Percentiles rank a stretch among this genome's conserved stretches.
These are phyloP conservation scores for Penicillium frequentans DNA, from an alignment of 2,329 filamentous ascomycete genomes.

Conservation along the genomic window DNA sequence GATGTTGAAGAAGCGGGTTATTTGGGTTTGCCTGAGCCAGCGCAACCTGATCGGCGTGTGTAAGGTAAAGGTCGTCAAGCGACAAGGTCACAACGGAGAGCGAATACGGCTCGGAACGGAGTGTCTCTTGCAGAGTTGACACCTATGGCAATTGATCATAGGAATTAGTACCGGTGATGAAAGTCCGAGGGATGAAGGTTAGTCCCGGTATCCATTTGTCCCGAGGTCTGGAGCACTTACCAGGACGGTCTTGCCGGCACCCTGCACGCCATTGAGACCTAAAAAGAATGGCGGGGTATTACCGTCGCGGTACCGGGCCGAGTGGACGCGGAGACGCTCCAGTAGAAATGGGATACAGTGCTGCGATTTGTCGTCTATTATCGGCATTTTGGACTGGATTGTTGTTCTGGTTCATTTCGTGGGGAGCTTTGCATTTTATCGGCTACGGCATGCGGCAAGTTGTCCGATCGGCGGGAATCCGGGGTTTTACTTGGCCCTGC, in stretches of 20 bases:
- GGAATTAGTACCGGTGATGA: not conserved
- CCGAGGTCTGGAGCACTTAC: constrained; percentile 44
- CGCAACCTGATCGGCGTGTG: constrained; percentile 65
- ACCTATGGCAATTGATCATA: constrained; percentile 43
- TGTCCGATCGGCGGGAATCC: constrained; percentile 21
- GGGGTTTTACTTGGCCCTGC: constrained; percentile 15
- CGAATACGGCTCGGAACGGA: constrained; percentile 58
- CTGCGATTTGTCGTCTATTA: constrained; percentile 75
- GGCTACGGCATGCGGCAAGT: constrained; percentile 14
- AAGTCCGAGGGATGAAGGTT: not conserved
- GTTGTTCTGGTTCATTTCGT: not conserved
- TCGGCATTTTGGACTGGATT: constrained; percentile 46
- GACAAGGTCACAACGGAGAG: constrained; percentile 71
- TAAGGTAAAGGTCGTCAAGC: constrained; percentile 87
- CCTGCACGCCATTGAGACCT: constrained; percentile 88
- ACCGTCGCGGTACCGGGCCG: constrained; percentile 40
- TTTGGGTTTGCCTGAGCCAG: constrained; percentile 65
- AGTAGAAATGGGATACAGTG: constrained; percentile 78
- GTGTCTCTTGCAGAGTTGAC: constrained; percentile 60
- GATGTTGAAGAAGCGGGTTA: constrained; percentile 76
- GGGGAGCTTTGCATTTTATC: constrained; percentile 7
- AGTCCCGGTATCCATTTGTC: not conserved
- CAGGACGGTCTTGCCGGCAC: constrained; percentile 88
- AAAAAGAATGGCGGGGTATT: constrained; percentile 70
- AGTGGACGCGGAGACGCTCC: constrained; percentile 56